These are phyloP conservation scores for Priceomyces haplophilus DNA, from an alignment of 805 yeast genomes.

Conservation along the genomic window DNA sequence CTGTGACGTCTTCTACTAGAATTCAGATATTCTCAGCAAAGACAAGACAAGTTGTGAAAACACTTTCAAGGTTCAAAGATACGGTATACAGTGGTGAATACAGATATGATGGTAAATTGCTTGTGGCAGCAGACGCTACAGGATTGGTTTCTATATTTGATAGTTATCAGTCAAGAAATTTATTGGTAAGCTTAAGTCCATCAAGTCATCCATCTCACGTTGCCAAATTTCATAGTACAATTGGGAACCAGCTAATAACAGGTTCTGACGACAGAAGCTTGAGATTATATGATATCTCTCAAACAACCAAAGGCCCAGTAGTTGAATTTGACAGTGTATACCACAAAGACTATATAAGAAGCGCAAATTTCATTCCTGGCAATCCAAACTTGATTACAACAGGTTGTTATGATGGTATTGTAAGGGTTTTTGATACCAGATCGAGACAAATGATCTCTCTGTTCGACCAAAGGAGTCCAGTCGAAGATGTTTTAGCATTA, in stretches of 20 bases:
- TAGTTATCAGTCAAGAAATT: slow-evolving; percentile 71
- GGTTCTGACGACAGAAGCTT: slow-evolving; percentile 91
- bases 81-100: slow-evolving; percentile 90
- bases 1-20: slow-evolving; percentile 86
- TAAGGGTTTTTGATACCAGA: slow-evolving; percentile 83
- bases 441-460: slow-evolving; percentile 53
- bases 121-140: slow-evolving; percentile 93
- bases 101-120: slow-evolving; percentile 83
- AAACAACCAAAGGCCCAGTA: slow-evolving; percentile 64
- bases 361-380: slow-evolving; percentile 72
- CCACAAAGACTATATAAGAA: slow-evolving; percentile 85
- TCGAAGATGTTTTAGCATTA: slow-evolving; percentile 77
- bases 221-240: slow-evolving; percentile 82
- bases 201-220: slow-evolving; percentile 89
- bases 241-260: slow-evolving; percentile 71
- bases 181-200: slow-evolving; percentile 78
- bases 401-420: slow-evolving; percentile 89
- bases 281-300: slow-evolving; percentile 84
- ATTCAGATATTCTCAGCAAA: slow-evolving; percentile 92
- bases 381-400: slow-evolving; percentile 80
- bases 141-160: slow-evolving; percentile 92
- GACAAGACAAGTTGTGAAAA: slow-evolving; percentile 85
- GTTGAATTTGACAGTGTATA: slow-evolving; percentile 55
- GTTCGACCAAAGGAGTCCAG: slow-evolving; percentile 68
- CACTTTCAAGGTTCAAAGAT: slow-evolving; percentile 85